A percentile compares a stretch with the other conserved stretches of the same genome.
Conservation (phyloP, 306 rosid genomes). For the Quercus alba region DNA sequence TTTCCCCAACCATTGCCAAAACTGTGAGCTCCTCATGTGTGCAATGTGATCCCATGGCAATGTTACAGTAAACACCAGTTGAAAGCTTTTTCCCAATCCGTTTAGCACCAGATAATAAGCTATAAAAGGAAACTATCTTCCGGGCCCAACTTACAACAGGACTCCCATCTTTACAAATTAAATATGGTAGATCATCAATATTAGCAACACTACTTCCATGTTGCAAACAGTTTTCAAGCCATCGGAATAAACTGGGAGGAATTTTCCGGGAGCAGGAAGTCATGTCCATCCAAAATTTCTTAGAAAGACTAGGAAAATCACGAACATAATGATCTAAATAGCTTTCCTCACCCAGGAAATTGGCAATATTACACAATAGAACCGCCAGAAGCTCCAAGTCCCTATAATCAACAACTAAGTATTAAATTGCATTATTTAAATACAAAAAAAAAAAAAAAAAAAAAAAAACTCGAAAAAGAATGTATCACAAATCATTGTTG, state of each 20-base stretch:
- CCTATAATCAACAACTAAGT: constrained; percentile 42
- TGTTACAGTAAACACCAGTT: constrained; percentile 73
- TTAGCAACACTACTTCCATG: constrained; percentile 54
- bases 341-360: constrained; percentile 62
- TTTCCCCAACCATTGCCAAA: constrained; percentile 97
- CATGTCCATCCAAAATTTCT: constrained; percentile 35
- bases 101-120: constrained; percentile 82
- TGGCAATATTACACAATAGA: constrained; percentile 69
- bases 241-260: constrained; percentile 83
- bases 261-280: constrained; percentile 43
- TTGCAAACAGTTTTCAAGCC: constrained; percentile 87
- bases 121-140: constrained; percentile 73
- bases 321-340: constrained; percentile 88
- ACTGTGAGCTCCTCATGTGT: constrained; percentile 84
- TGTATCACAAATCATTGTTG: background rate
- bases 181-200: constrained; percentile 59
- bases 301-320: constrained; percentile 77
- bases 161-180: constrained; percentile 62
- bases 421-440: constrained; percentile 11
- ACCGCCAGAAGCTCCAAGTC: constrained; percentile 77
- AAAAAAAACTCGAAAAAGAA: background rate
- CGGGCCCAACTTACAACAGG: constrained; percentile 80
- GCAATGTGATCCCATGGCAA: constrained; percentile 71
- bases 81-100: constrained; percentile 72
- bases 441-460: background rate